phyloP scores from a whole-genome alignment of 345 rosid genomes.

The Luvunga scandens region DNA sequence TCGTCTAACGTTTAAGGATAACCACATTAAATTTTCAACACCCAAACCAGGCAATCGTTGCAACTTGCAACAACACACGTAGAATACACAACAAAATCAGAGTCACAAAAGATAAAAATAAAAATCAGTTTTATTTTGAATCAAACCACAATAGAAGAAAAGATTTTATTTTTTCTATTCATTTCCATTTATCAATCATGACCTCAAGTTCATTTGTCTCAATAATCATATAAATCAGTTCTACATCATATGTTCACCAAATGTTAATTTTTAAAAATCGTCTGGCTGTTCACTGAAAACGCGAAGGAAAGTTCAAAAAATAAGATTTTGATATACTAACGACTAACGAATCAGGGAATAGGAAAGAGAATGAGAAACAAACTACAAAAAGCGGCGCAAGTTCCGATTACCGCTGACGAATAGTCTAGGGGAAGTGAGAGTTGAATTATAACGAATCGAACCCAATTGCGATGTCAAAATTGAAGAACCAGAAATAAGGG shows the following conservation, averaged over 20 bases:
- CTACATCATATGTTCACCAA: not conserved
- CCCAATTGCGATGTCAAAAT: slow-evolving; percentile 26
- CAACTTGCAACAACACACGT: not conserved
- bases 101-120: not conserved
- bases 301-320: not conserved
- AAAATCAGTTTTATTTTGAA: not conserved
- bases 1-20: not conserved
- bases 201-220: not conserved
- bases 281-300: not conserved
- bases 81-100: not conserved
- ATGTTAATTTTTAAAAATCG: not conserved
- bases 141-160: not conserved
- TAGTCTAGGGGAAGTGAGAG: slow-evolving; percentile 80
- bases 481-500: slow-evolving; percentile 26
- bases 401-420: slow-evolving; percentile 64
- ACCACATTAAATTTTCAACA: not conserved
- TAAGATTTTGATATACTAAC: not conserved
- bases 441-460: slow-evolving; percentile 43
- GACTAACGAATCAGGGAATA: not conserved
- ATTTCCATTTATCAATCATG: not conserved
- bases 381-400: not conserved
- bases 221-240: not conserved
- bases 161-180: not conserved
- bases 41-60: not conserved
- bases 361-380: not conserved